Base-by-base conservation (phyloP, 768 basidiomycete genomes). In the Lactifluus piperatus region DNA sequence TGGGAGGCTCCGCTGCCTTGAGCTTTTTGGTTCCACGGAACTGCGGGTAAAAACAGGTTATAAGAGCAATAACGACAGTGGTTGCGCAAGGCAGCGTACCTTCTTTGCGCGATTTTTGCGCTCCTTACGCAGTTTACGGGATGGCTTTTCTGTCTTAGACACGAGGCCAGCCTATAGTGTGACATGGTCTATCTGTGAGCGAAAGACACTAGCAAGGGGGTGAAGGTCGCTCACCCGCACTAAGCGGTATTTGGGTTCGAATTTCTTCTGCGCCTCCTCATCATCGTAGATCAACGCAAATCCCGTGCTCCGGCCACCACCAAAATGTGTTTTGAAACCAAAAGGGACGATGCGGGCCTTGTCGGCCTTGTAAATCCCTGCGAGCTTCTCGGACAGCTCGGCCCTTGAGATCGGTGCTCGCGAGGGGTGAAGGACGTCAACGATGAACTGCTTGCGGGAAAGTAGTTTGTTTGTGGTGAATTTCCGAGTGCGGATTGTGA, bases 71-170 rank as follows among this genome's bases (percentile, higher is more conserved):
- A 30, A 5, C 14, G 5, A 6, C 24, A 11, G 27, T 24, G n/a
- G n/a, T n/a, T n/a, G 37, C 41, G 34, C 4, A 18, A 22, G 9
- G 26, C 51, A n/a, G 67, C 75, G n/a, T 48, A 92, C 94, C 86
- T 97, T 98, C 89, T 99, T 99, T 63, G 89, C 83, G 72, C 95
- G 86, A 79, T 99, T 99, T 84, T 99, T 99, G 70, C 97, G 85
- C 81, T 98, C 95, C 80, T 98, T 97, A 76, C 97, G 88, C 75
- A 98, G 85, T 75, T 98, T 98, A 71, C 97, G 88, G 65, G 92
- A 93, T 54, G 95, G 78, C 75, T 87, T 92, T 44, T 92, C 90
- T 63, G 87, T 85, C 79, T 97, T 97, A 64, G 79, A 58, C 34
- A 68, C 71, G 49, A 93, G 72, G 52, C 88, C 86, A 64, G 79